Percentiles rank a stretch among this genome's conserved stretches.
phyloP scores from a whole-genome alignment of 352 stramenopile species.

The Globisporangium paddicum region DNA sequence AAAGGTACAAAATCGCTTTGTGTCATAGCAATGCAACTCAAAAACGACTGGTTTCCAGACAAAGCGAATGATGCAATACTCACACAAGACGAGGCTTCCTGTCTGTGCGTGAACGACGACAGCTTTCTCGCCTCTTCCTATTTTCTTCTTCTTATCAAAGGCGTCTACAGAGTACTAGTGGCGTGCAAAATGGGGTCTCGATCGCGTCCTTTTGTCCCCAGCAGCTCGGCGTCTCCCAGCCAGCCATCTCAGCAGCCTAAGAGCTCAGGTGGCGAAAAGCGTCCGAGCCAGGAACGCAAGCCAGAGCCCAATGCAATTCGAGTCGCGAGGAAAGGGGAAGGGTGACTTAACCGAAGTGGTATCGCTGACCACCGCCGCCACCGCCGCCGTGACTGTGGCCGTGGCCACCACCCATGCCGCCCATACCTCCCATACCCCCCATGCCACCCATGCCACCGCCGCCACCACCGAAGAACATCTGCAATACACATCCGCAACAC shows the following conservation, averaged over 20 bases:
- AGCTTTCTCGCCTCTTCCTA: conserved; percentile 9
- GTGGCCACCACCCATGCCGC: conserved; percentile 33
- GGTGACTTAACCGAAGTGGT: conserved; percentile 68
- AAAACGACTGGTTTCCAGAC: conserved; percentile 30
- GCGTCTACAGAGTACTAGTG: conserved; percentile 12
- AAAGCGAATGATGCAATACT: background rate
- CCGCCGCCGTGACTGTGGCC: conserved; percentile 27
- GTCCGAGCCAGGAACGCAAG: background rate
- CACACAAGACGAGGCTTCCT: background rate
- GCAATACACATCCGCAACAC: conserved; percentile 7
- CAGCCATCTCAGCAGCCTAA: background rate
- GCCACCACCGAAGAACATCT: conserved; percentile 82
- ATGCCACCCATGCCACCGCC: conserved; percentile 33
- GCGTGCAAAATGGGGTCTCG: conserved; percentile 7
- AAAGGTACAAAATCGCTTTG: background rate
- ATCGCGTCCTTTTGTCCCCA: background rate
- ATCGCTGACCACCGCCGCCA: conserved; percentile 44
- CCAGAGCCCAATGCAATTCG: conserved; percentile 4
- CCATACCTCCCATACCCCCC: conserved; percentile 22
- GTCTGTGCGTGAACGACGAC: background rate
- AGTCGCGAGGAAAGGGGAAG: background rate
- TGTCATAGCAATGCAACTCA: conserved; percentile 13
- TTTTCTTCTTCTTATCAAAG: conserved; percentile 8
- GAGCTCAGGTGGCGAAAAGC: background rate
- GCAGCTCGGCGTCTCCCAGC: background rate